Evolutionary conservation across 345 rosid genomes (phyloP).

Genomic region (Camelina laxa): DNA sequence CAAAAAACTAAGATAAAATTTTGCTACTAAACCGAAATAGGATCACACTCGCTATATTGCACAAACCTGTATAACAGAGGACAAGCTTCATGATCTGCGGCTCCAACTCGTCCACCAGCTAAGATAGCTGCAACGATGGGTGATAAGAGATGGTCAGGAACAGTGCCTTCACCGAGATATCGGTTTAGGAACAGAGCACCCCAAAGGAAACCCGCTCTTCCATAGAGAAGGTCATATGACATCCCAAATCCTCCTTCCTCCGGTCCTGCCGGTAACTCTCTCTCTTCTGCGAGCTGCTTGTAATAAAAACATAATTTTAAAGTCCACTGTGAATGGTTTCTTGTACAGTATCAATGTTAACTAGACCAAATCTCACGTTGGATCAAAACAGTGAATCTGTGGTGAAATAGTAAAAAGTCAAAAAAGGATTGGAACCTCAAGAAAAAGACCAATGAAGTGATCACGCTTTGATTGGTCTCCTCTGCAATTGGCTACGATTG

Average conservation of each 20-base stretch:
- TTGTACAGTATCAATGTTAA: background rate
- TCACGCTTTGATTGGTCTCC: slow-evolving; percentile 61
- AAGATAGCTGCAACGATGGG: slow-evolving; percentile 77
- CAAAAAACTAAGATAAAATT: background rate
- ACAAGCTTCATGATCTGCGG: slow-evolving; percentile 66
- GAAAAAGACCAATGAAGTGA: slow-evolving; percentile 58
- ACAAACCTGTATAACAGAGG: slow-evolving; percentile 69
- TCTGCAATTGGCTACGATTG: slow-evolving; percentile 61
- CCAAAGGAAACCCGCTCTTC: slow-evolving; percentile 95
- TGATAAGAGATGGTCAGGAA: slow-evolving; percentile 57
- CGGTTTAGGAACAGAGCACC: slow-evolving; percentile 78
- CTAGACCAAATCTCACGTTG: slow-evolving; percentile 6
- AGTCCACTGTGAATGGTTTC: background rate
- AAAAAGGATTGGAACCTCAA: slow-evolving; percentile 49
- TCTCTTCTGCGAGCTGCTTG: slow-evolving; percentile 73
- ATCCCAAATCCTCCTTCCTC: slow-evolving; percentile 96
- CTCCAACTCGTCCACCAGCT: slow-evolving; percentile 91
- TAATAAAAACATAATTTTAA: background rate
- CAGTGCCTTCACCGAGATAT: slow-evolving; percentile 61
- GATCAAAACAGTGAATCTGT: background rate
- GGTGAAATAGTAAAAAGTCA: background rate
- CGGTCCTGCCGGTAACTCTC: slow-evolving; percentile 86
- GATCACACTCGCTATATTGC: background rate
- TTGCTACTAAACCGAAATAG: background rate
- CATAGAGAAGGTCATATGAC: slow-evolving; percentile 91